Conservation (phyloP, 192 early-diverging fungal genomes). For the Radiomyces spectabilis region DNA sequence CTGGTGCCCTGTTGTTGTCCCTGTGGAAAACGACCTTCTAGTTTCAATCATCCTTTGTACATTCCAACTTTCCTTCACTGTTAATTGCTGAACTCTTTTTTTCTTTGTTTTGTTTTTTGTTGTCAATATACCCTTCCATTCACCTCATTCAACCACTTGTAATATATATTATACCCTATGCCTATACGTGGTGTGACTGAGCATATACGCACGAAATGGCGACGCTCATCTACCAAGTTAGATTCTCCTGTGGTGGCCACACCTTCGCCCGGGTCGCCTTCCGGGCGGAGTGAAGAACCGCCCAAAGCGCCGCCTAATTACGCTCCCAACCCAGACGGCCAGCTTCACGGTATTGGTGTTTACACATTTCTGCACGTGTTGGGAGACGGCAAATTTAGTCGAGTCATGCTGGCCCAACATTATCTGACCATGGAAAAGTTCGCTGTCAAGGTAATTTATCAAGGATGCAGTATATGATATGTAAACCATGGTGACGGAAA, state of each 20-base stretch:
- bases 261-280: no score
- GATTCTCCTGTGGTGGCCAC: background rate
- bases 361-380: slow-evolving; percentile 68
- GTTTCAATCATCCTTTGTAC: no score
- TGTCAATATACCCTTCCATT: background rate
- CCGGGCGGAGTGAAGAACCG: no score
- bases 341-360: slow-evolving; percentile 45
- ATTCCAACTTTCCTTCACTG: no score
- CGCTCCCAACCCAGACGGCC: slow-evolving; percentile 27
- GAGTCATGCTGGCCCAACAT: slow-evolving; percentile 70
- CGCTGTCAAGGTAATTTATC: slow-evolving; percentile 33
- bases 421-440: slow-evolving; percentile 27
- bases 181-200: slow-evolving; percentile 7
- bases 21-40: no score
- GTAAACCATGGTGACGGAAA: no score
- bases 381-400: slow-evolving; percentile 75
- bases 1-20: no score
- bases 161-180: background rate
- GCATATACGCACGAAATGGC: slow-evolving; percentile 10
- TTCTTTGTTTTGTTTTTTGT: slow-evolving; percentile 1
- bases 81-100: slow-evolving; percentile 1
- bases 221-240: slow-evolving; percentile 6
- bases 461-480: no score
- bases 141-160: background rate
- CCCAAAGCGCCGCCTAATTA: no score